Evolutionary conservation across 1,139 yeast species (phyloP).

Genomic region (Taiozyma onychis): DNA sequence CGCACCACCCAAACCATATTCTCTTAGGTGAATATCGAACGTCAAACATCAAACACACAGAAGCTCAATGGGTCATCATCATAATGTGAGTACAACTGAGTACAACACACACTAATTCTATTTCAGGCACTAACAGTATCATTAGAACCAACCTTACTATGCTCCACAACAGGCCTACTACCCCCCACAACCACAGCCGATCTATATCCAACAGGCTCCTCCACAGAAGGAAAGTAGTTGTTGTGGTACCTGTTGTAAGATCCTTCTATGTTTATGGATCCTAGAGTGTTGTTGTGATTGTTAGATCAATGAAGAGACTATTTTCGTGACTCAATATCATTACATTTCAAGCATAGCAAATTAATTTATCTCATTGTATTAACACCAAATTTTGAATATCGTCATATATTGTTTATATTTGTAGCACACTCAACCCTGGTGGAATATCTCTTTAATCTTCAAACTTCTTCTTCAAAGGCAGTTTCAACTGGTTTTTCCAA

Average conservation of each 20-base stretch:
- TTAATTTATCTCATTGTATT: neutral
- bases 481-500: slow-evolving; percentile 98
- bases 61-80: neutral
- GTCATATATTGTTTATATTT: neutral
- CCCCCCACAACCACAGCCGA: slow-evolving; percentile 32
- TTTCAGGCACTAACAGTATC: neutral
- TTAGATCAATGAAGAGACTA: too few relatives aligned
- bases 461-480: slow-evolving; percentile 87
- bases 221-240: slow-evolving; percentile 27
- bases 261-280: slow-evolving; percentile 33
- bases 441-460: slow-evolving; percentile 3
- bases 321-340: too few relatives aligned
- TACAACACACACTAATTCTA: neutral
- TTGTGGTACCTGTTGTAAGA: slow-evolving; percentile 30
- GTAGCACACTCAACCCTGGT: neutral
- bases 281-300: slow-evolving; percentile 24
- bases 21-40: neutral
- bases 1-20: too few relatives aligned
- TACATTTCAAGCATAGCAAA: too few relatives aligned
- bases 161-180: slow-evolving; percentile 19
- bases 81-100: neutral
- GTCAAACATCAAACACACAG: neutral
- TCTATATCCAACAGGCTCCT: slow-evolving; percentile 33
- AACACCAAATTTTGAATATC: neutral
- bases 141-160: slow-evolving; percentile 24